Base-by-base conservation (phyloP, 1,284 basidiomycete species). In the Puccinia sorghi region DNA sequence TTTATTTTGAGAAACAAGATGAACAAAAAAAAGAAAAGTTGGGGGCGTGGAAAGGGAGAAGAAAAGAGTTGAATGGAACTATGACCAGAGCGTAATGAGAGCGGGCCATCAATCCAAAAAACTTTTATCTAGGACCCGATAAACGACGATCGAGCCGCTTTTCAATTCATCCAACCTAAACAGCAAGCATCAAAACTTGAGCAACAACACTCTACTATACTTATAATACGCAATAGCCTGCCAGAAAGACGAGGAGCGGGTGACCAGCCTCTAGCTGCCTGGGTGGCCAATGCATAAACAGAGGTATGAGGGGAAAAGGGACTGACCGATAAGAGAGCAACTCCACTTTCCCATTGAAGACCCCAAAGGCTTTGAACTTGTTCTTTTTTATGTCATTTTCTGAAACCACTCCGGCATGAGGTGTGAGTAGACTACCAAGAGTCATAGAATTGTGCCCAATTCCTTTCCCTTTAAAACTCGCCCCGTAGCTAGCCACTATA, bases 361-460 rank as follows among this genome's bases (percentile, higher is more conserved):
- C 50, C 7, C 63, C 63, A 67, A 66, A 76, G 12, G 63, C 73
- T 52, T 76, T 76, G n/a, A 76, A 56, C 41, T 76, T 76, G 39
- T 76, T 76, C 27, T 76, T 76, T 63, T 76, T 76, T 17, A 76
- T 64, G 37, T 76, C 73, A 57, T 76, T 61, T 67, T 76, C 73
- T 25, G 46, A 46, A 39, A 76, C 63, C 20, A 76, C 64, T 25
- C 61, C 73, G 17, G 54, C 48, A 54, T 76, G 73, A 43, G 73
- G 57, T 22, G 27, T 67, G 15, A 52, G 17, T 17, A 69, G 46
- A 13, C 61, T 67, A 20, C 73, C 73, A 20, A 76, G 43, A 69
- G 52, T 76, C 73, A 76, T 76, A 3, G 73, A 76, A 50, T 50
- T 56, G 39, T 76, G 73, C 46, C 73, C 73, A 63, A 76, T 76